Evolutionary conservation across 2,329 filamentous ascomycete genomes (phyloP).

Genomic region (Phaeophleospora eucalypticola): DNA sequence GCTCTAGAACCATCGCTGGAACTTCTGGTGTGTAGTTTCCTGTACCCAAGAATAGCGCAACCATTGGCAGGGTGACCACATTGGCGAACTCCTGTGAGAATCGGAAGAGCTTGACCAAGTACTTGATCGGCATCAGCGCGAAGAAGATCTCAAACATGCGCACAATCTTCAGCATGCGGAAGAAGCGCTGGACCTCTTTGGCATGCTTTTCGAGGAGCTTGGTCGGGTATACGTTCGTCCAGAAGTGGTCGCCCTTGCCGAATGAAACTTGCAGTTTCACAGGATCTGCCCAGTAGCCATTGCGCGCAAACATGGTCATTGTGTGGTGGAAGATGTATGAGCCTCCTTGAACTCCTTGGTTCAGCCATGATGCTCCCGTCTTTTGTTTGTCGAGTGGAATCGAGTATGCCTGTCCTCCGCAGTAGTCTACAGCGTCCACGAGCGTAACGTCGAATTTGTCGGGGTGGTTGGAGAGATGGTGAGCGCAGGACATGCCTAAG

Average conservation of each 20-base stretch:
- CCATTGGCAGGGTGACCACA: constrained; percentile 66
- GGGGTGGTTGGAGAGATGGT: constrained; percentile 62
- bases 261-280: constrained; percentile 61
- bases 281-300: constrained; percentile 53
- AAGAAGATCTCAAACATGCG: constrained; percentile 59
- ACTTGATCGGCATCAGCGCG: constrained; percentile 57
- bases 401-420: constrained; percentile 59
- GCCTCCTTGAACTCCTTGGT: constrained; percentile 62
- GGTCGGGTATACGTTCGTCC: constrained; percentile 63
- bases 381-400: constrained; percentile 53
- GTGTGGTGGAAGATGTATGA: constrained; percentile 65
- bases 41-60: constrained; percentile 70
- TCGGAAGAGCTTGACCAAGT: constrained; percentile 62
- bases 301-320: constrained; percentile 59
- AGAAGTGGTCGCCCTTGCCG: constrained; percentile 60
- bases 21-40: constrained; percentile 72
- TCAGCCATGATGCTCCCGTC: constrained; percentile 57
- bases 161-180: constrained; percentile 53
- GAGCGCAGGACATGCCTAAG: constrained; percentile 59
- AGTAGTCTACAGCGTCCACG: constrained; percentile 55
- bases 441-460: constrained; percentile 63
- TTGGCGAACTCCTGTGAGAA: constrained; percentile 69
- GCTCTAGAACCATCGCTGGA: constrained; percentile 60
- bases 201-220: constrained; percentile 54
- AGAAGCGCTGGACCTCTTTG: constrained; percentile 53